Evolutionary conservation across 83 land plant genomes (phyloP).

Genomic region (Thuja plicata): DNA sequence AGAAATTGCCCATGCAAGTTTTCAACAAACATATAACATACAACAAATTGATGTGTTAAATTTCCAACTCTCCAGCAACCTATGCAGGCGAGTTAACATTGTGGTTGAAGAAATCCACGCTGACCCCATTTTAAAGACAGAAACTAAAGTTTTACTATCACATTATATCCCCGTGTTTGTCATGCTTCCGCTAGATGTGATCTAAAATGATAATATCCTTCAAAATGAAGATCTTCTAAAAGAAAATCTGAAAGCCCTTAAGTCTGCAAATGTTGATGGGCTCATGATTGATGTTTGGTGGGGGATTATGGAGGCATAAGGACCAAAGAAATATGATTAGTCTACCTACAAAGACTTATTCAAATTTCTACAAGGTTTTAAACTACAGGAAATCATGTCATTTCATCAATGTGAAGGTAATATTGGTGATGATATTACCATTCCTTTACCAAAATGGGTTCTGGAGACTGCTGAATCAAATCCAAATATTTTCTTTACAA

Average conservation of each 20-base stretch:
- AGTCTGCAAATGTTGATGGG: constrained; percentile 72
- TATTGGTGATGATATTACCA: constrained; percentile 77
- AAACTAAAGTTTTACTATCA: constrained; percentile 19
- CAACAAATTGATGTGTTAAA: no score
- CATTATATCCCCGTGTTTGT: constrained; percentile 86
- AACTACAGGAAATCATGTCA: constrained; percentile 91
- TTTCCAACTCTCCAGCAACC: no score
- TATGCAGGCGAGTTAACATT: no score
- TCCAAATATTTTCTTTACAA: constrained; percentile 90
- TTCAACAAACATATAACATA: no score
- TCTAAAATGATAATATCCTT: constrained; percentile 50
- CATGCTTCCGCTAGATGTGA: constrained; percentile 85
- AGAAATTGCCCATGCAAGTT: no score
- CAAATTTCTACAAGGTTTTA: constrained; percentile 51
- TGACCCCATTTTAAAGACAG: not conserved
- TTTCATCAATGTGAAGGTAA: constrained; percentile 96
- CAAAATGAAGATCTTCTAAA: constrained; percentile 37
- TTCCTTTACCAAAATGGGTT: constrained; percentile 89
- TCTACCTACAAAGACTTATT: constrained; percentile 66
- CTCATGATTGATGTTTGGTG: constrained; percentile 98
- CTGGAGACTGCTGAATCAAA: constrained; percentile 58
- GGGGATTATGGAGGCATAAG: constrained; percentile 79
- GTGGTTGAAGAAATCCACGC: not conserved
- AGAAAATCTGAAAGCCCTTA: constrained; percentile 54
- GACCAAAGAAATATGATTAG: constrained; percentile 78